These are phyloP conservation scores for Xylariaceae sp. DNA, from an alignment of 2,329 filamentous ascomycete species.

Conservation along the genomic window DNA sequence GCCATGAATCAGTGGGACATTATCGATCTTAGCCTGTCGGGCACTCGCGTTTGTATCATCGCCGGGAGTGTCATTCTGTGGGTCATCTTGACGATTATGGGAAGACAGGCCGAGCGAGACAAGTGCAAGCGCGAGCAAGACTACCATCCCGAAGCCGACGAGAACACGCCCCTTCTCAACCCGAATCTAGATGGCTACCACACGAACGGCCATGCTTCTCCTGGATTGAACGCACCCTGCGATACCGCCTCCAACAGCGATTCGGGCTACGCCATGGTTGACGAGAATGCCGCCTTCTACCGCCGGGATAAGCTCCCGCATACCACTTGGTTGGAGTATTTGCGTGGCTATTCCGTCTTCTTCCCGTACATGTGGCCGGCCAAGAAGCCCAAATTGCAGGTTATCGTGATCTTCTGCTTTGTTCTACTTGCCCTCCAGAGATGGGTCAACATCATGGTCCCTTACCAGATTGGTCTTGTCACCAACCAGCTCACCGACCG, in stretches of 20 bases:
- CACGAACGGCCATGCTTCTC: conserved; percentile 31
- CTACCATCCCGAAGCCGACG: conserved; percentile 40
- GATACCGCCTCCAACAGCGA: conserved; percentile 17
- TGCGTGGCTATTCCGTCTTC: conserved; percentile 86
- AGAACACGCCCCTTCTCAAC: conserved; percentile 58
- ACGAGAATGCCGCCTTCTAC: conserved; percentile 75
- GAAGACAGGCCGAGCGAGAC: conserved; percentile 38
- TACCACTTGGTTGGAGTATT: conserved; percentile 93
- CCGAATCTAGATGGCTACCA: conserved; percentile 24
- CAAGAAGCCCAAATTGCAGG: conserved; percentile 66
- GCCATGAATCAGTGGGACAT: conserved; percentile 50
- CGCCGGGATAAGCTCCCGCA: conserved; percentile 80
- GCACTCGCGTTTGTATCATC: conserved; percentile 63
- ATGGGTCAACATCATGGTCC: conserved; percentile 79
- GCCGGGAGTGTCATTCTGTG: conserved; percentile 57
- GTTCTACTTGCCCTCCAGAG: conserved; percentile 73
- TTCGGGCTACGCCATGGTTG: conserved; percentile 33
- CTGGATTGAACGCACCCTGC: conserved; percentile 39
- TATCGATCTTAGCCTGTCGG: conserved; percentile 60
- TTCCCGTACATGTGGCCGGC: conserved; percentile 96
- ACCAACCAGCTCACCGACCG: conserved; percentile 58
- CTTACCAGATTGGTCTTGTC: conserved; percentile 72
- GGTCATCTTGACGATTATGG: conserved; percentile 44
- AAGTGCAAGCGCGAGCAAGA: conserved; percentile 40
- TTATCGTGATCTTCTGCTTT: conserved; percentile 79